Conservation (phyloP, 1,139 yeast species). For the Zygosaccharomyces pseudobailii region DNA sequence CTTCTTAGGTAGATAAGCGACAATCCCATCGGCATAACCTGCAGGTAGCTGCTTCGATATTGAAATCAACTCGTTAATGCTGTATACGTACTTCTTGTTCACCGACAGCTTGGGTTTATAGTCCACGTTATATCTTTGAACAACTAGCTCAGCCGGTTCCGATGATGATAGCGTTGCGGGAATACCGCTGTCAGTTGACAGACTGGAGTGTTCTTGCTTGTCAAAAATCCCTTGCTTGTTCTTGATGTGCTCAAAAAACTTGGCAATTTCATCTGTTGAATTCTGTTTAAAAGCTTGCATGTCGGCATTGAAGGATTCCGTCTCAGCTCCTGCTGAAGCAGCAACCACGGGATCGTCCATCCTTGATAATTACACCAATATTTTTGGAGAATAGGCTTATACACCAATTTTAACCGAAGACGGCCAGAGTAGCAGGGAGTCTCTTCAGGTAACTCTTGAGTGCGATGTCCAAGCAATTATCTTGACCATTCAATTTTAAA, state of each 20-base stretch:
- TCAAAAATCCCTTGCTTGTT: slow-evolving; percentile 2
- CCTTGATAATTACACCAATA: background rate
- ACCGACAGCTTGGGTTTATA: slow-evolving; percentile 21
- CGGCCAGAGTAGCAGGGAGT: background rate
- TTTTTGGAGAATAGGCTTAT: background rate
- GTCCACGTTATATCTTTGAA: slow-evolving; percentile 11
- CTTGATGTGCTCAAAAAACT: slow-evolving; percentile 8
- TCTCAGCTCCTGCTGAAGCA: slow-evolving; percentile 5
- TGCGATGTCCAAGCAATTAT: background rate
- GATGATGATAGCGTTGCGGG: background rate
- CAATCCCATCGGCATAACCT: slow-evolving; percentile 12
- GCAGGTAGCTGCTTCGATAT: slow-evolving; percentile 17
- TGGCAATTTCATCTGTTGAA: slow-evolving; percentile 6
- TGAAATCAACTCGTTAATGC: slow-evolving; percentile 22
- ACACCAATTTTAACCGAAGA: background rate
- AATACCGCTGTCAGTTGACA: background rate
- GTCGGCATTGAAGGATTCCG: background rate
- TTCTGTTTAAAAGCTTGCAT: background rate
- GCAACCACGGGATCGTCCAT: slow-evolving; percentile 5
- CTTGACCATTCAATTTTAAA: background rate
- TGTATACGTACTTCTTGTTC: slow-evolving; percentile 18
- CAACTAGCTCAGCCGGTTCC: background rate
- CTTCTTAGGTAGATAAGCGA: slow-evolving; percentile 26
- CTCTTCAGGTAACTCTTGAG: no score
- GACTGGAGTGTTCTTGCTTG: background rate